Conservation (phyloP, 225 moss, liverwort and hornwort species). For the Thuidium tamariscinum region DNA sequence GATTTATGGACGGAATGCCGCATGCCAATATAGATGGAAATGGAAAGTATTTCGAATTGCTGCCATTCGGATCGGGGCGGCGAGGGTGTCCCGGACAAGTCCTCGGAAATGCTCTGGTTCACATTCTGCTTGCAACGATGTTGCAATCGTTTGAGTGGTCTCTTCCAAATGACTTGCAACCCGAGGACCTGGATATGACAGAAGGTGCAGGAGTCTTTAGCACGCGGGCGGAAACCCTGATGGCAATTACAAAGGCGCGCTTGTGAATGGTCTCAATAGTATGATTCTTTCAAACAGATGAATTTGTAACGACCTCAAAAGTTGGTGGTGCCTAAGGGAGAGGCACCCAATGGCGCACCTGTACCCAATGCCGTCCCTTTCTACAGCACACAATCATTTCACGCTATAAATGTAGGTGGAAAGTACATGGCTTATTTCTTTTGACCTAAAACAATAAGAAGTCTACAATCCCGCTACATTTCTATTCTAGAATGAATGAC, state of each 20-base stretch:
- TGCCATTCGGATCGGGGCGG: neutral
- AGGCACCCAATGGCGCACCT: no score
- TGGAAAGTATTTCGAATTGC: neutral
- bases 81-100: neutral
- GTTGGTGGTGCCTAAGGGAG: no score
- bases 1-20: neutral
- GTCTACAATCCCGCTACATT: no score
- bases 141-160: neutral
- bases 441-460: no score
- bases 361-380: no score
- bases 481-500: no score
- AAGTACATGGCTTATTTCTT: no score
- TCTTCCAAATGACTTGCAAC: neutral
- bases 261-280: neutral
- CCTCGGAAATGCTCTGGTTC: neutral
- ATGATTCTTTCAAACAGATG: neutral
- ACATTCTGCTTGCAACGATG: neutral
- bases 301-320: no score
- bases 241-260: neutral
- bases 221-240: neutral
- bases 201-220: neutral
- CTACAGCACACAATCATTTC: no score
- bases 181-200: neutral
- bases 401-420: no score
- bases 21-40: neutral